Conservation (phyloP, 495 filamentous ascomycete genomes). For the Trichocladium antarcticum region DNA sequence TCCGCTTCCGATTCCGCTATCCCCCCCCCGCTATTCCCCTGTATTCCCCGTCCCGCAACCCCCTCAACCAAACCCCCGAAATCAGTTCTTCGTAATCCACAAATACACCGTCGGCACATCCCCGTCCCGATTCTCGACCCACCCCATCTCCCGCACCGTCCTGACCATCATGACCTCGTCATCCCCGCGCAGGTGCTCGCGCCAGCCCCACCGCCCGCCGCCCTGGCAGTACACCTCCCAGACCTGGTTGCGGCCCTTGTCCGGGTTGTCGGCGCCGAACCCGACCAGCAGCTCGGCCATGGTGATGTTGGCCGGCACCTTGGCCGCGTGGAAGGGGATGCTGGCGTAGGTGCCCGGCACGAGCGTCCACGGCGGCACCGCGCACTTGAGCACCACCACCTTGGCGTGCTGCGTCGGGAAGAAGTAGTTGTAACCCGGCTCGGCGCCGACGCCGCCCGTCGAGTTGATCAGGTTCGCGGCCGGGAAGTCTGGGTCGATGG, state of each 20-base stretch:
- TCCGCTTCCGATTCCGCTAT: no score
- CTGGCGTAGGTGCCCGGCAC: constrained; percentile 10
- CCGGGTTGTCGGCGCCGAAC: constrained; percentile 35
- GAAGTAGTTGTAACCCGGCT: constrained; percentile 43
- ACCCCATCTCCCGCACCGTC: constrained; percentile 13
- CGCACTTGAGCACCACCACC: constrained; percentile 37
- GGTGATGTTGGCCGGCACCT: constrained; percentile 33
- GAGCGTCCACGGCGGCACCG: constrained; percentile 35
- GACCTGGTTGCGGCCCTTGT: constrained; percentile 32
- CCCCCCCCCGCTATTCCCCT: neutral
- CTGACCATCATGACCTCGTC: constrained; percentile 5
- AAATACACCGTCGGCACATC: constrained; percentile 6
- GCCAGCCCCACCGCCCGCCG: constrained; percentile 8
- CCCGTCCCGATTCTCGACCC: constrained; percentile 6
- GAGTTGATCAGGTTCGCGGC: constrained; percentile 46
- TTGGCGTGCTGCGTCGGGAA: constrained; percentile 39
- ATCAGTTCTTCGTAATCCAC: constrained; percentile 8
- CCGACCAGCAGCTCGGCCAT: constrained; percentile 36
- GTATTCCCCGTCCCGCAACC: no score
- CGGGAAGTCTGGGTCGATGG: constrained; percentile 39
- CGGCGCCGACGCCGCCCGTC: constrained; percentile 43
- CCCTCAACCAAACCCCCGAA: no score
- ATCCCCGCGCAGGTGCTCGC: constrained; percentile 6
- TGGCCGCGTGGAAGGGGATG: constrained; percentile 28
- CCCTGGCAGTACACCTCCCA: constrained; percentile 28